Base-by-base conservation (phyloP, 2,329 filamentous ascomycete genomes). In the Fusarium mundagurra region DNA sequence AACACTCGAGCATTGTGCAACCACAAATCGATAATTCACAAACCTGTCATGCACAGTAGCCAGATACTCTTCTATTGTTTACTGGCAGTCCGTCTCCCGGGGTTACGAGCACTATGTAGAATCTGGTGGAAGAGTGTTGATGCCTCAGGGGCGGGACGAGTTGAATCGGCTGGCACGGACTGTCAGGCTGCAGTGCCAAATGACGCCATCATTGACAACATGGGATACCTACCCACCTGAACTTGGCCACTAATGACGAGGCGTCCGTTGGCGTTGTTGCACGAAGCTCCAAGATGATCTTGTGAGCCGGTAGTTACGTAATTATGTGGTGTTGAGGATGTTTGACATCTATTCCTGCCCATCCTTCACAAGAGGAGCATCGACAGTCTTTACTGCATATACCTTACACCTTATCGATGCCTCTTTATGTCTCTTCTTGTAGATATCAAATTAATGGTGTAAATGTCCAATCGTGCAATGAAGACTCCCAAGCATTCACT, bases 111-210 rank as follows among this genome's bases (percentile, higher is more conserved):
- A 14, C 44, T 53, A 5, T 17, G 20, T 31, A 54, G 59, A 70
- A 55, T 47, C 6, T 70, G 13, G 36, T 60, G n/a, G 60, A 70
- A 59, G 53, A 60, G 66, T 70, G 60, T 34, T 20, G 36, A 18
- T 20, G 39, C 27, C 31, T 65, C 51, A 58, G 39, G 41, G 45
- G 63, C 41, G 22, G 29, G 27, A 27, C 38, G 11, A 33, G 13
- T 24, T 38, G 39, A 22, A 50, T 31, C 31, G 39, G 41, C 20
- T 22, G 22, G 34, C 45, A 13, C 20, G 20, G 44, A 55, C 31
- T 44, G 20, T 27, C 17, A 31, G 31, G 36, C 44, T 50, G 51
- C 64, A 59, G n/a, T 60, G 41, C 29, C 60, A 39, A 43, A n/a
- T 29, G 27, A n/a, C 34, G 31, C 22, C 20, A 58, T 22, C 13